These are phyloP conservation scores for Termitomyces eurrhizus DNA, from an alignment of 768 basidiomycete genomes.

Conservation along the genomic window DNA sequence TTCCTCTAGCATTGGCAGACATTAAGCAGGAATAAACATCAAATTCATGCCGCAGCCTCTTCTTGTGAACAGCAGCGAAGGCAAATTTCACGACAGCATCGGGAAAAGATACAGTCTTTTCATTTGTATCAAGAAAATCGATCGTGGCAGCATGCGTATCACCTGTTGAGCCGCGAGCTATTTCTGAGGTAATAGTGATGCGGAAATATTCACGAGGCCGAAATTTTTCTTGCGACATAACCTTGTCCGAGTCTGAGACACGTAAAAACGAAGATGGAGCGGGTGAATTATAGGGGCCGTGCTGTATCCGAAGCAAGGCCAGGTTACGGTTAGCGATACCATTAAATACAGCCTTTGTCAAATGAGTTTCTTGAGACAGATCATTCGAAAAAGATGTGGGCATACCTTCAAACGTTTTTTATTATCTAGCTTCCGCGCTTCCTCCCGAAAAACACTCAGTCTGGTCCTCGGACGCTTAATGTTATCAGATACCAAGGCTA, in stretches of 20 bases:
- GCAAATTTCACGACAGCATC: constrained; percentile 16
- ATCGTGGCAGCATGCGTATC: constrained; percentile 14
- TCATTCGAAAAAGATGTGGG: not conserved
- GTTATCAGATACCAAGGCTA: not conserved
- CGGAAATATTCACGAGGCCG: constrained; percentile 11
- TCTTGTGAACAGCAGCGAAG: constrained; percentile 3
- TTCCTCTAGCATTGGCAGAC: constrained; percentile 5
- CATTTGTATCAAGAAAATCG: constrained; percentile 1
- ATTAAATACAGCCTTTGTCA: not conserved
- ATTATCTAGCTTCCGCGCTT: not conserved
- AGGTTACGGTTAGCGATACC: not conserved
- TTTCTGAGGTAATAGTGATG: constrained; percentile 13
- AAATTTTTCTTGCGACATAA: not conserved
- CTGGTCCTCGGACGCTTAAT: not conserved
- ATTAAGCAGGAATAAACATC: constrained; percentile 9
- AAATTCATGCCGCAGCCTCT: constrained; percentile 12
- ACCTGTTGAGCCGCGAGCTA: constrained; percentile 14
- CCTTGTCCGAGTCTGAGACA: not conserved
- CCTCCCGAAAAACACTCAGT: not conserved
- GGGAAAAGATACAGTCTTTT: not conserved
- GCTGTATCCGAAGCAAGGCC: constrained; percentile 1
- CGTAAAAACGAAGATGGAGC: constrained; percentile 13
- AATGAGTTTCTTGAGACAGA: not conserved
- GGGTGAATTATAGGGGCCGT: constrained; percentile 12
- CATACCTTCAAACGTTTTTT: not conserved